Percentiles rank a stretch among this genome's conserved stretches.
Evolutionary conservation across 805 yeast species (phyloP).

Genomic region (baker's yeast (Saccharomyces cerevisiae)): DNA sequence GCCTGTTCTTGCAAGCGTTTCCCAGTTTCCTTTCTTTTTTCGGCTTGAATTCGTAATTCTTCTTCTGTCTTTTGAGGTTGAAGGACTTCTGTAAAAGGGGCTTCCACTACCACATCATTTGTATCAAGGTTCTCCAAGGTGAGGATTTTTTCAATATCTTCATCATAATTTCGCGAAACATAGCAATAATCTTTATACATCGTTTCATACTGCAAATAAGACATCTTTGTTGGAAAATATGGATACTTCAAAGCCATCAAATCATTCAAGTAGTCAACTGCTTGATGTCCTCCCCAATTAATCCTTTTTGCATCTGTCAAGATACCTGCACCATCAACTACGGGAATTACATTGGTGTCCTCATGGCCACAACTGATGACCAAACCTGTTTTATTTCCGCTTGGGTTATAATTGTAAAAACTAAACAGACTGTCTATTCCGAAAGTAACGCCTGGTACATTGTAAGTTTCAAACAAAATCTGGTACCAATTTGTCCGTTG

Average conservation of each 20-base stretch:
- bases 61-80: conserved; percentile 74
- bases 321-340: conserved; percentile 58
- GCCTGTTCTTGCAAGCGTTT: conserved; percentile 89
- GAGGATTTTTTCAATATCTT: conserved; percentile 51
- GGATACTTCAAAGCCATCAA: conserved; percentile 80
- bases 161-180: conserved; percentile 57
- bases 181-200: conserved; percentile 73
- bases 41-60: conserved; percentile 69
- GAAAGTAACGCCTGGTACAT: conserved; percentile 61
- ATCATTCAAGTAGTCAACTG: conserved; percentile 53
- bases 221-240: conserved; percentile 71
- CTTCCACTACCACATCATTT: conserved; percentile 73
- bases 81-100: conserved; percentile 61
- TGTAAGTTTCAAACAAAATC: conserved; percentile 75
- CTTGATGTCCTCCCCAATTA: conserved; percentile 84
- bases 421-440: conserved; percentile 83
- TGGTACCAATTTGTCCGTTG: conserved; percentile 76
- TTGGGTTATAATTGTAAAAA: conserved; percentile 54
- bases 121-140: conserved; percentile 55
- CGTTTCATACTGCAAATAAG: conserved; percentile 52
- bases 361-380: conserved; percentile 80
- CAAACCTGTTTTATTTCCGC: conserved; percentile 43
- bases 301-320: conserved; percentile 67
- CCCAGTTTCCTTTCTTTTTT: conserved; percentile 77
- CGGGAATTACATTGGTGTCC: conserved; percentile 75